Base-by-base conservation (phyloP, 306 rosid species). In the Corylus heterophylla region DNA sequence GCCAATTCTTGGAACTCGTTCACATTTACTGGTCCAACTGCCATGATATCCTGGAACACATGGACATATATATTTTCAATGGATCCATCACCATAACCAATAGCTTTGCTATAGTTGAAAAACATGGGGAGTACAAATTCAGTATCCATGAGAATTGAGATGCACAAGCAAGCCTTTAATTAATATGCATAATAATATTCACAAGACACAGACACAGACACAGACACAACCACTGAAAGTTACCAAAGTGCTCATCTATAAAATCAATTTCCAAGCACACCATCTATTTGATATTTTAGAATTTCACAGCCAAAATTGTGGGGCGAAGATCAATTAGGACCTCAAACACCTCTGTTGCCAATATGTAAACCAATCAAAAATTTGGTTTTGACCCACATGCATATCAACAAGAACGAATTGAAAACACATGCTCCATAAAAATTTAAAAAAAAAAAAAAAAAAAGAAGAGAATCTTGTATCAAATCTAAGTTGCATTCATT, bases 1-100 rank as follows among this genome's bases (percentile, higher is more conserved):
- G 93, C 96, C 90, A 89, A 48, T 79, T 86, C 86, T 75, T 85
- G 85, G 84, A 86, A 87, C 56, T 89, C 96, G 35, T 76, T 85
- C 52, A 87, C 93, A 79, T 89, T 91, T 29, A 85, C 88, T 1
- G 89, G 88, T 62, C 79, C 90, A 35, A 78, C 48, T 63, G 90
- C 76, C 93, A 87, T 89, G 74, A 78, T 83, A 14, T 67, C 85
- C 90, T 85, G 83, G 22, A 78, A 80, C 45, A 76, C 71, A 73
- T 61, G 44, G 50, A 77, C 56, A 48, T 31, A 31, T 39, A 35
- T 11, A 35, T 7, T 13, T 70, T 72, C n/a, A 29, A 63, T 61
- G 67, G 67, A 61, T 61, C 29, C 13, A 59, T 59, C 66, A 25
- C 35, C 66, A 59, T 12, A 59, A 22, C 39, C 37, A 12, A 59